Evolutionary conservation across 2,329 filamentous ascomycete species (phyloP), one percentile per base, ranked within the genome.

Genomic region (Fusarium tupiense): DNA sequence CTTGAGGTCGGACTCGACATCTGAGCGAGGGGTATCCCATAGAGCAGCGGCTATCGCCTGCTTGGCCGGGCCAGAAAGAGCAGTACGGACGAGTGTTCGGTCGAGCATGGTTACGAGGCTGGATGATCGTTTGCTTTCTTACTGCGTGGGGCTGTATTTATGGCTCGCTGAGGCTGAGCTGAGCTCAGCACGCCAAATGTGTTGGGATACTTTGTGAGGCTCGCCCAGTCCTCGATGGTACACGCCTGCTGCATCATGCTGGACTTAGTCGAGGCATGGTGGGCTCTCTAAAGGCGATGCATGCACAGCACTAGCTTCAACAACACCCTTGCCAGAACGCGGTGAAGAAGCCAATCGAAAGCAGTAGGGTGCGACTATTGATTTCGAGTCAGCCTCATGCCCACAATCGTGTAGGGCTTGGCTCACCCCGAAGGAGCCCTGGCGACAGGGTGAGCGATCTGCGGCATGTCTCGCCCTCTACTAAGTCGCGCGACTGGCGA

Each of bases 321-420:
- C 3, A 40, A 43, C 17, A 3, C 17, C 17, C 13, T 0, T 19
- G 26, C 43, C 24, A 20, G 6, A 1, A 26, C 0, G 24, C 11
- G 8, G 3, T 20, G 11, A 13, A 26, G 43, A 26, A 20, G 17
- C 17, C 43, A 26, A 46, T 46, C 2, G 1, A 46, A 20, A 46
- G 5, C 17, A 20, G 5, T 26, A 46, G 1, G 2, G 2, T 3
- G 5, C 2, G 3, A 26, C 43, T 0, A 46, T 2, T 26, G 8
- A 46, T 26, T 26, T 26, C 3, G 24, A 26, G 17, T 46, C 43
- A 26, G 43, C 43, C 43, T 43, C 10, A 24, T 8, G n/a, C 16
- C n/a, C 2, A 17, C n/a, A 43, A 43, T 24, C n/a, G 26, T 10
- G 41, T 3, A 43, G 41, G 41, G 22, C 41, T 14, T 43, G 14